Base-by-base conservation (phyloP, 148 eudicot species). In the Rhododendron henanense region DNA sequence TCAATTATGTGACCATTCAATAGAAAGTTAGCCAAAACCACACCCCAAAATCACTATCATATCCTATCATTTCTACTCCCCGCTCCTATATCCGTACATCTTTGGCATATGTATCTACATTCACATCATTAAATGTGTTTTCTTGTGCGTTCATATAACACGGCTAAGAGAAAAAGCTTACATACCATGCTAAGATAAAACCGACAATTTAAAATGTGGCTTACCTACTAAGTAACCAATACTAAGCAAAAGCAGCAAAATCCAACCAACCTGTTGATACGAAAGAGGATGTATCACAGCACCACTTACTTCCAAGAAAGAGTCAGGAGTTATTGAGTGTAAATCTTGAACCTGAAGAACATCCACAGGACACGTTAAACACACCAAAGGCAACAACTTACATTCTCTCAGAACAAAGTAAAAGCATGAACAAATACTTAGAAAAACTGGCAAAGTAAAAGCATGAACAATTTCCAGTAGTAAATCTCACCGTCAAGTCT, bases 301-400 rank as follows among this genome's bases (percentile, higher is more conserved):
- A 84, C 99, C 99, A 88, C 99, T 97, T 84, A 97, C 91, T 97
- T 97, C 96, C 94, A 97, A 92, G 91, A 97, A 97, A 90, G 90
- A 90, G 85, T 97, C 92, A 5, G 99, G 99, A 83, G 99, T 95
- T 86, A 95, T 87, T 50, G 94, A 94, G 89, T 97, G 99, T 88
- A 95, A 86, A 86, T 97, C 94, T 88, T 97, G 96, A 92, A 95
- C 98, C 99, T 97, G 95, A 87, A 90, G 79, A 89, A 51, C 33
- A 87, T 82, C 76, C 14, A 83, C 50, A 90, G 86, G 81, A 67
- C 81, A 31, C 37, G 39, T 80, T 82, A 84, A 33, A 53, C 77
- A 28, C 21, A 77, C n/a, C 10, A 37, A 39, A 75, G 79, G 47
- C 45, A 78, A 50, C 87, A 25, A 67, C 35, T 14, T 25, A 25